Evolutionary conservation across 805 yeast genomes (phyloP), one percentile per base, ranked within the genome.

Genomic region (Metschnikowia arizonensis): DNA sequence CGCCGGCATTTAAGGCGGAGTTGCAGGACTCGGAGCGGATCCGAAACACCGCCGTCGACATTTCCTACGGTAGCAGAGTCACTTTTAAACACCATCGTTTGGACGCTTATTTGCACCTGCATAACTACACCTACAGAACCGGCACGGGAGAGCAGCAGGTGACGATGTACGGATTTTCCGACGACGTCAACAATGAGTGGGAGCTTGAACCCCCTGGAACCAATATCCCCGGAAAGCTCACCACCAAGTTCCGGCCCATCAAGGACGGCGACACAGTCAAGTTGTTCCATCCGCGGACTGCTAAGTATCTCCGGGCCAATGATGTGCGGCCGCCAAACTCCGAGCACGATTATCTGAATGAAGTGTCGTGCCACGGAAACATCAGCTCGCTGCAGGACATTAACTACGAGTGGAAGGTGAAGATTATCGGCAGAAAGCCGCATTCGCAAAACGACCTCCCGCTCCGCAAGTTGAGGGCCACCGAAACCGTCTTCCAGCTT

Each of bases 261-360:
- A 62, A 72, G 44, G 78, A 81, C 52, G 83, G 83, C 15, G 81
- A 76, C 46, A 60, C 70, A 11, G 66, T 91, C 17, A 73, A 84
- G 47, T 61, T 93, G n/a, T 79, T 78, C 68, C 98, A 93, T 62
- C 72, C 73, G 47, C 49, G 56, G 1, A 85, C 97, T 0, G 78
- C 82, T 12, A 79, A 80, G 50, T 78, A 85, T 37, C 65, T 93
- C 42, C 82, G 82, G 52, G 85, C 88, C 18, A 81, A 75, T 51
- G 85, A 86, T 49, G 56, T 77, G 41, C 79, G 90, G 49, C 97
- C 98, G 3, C 97, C 96, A 8, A 78, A 89, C 23, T 78, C 91
- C 8, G 96, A 88, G 59, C 93, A 88, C 58, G 98, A 93, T 46
- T 90, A 91, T 64, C 83, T 89, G 59, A 78, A 76, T 52, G 96